Evolutionary conservation across 306 rosid genomes (phyloP).

Genomic region (Cajanus cajan): DNA sequence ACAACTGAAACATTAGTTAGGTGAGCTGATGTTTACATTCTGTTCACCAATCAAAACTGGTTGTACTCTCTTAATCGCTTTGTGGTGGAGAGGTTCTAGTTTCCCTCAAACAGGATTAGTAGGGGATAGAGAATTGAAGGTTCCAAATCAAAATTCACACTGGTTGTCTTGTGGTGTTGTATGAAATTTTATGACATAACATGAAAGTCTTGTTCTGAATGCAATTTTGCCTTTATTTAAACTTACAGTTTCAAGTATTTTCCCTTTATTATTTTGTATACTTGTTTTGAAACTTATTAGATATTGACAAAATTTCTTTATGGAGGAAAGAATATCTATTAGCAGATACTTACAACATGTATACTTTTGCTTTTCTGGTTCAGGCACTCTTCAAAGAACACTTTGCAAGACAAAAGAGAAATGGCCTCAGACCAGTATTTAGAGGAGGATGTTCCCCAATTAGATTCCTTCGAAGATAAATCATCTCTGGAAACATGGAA

Average conservation of each 20-base stretch:
- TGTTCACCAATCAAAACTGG: conserved; percentile 23
- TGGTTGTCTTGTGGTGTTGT: conserved; percentile 1
- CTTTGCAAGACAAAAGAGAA: conserved; percentile 8
- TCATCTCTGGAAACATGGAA: conserved; percentile 45
- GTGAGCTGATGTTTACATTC: background rate
- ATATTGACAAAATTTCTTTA: background rate
- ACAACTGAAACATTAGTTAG: background rate
- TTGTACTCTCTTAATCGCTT: background rate
- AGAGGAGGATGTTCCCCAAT: conserved; percentile 40
- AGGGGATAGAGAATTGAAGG: background rate
- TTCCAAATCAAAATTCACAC: background rate
- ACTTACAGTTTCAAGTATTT: background rate
- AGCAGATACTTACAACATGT: background rate
- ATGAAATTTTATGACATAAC: background rate
- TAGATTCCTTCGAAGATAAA: conserved; percentile 39
- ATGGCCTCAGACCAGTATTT: conserved; percentile 55
- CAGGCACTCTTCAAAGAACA: background rate
- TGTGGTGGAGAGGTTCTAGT: conserved; percentile 1
- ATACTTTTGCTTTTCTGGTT: conserved; percentile 31
- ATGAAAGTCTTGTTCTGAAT: conserved; percentile 7
- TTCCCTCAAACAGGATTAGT: background rate
- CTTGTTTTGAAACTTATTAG: background rate
- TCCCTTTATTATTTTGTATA: background rate
- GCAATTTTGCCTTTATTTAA: background rate
- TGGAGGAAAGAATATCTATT: conserved; percentile 1